A percentile compares a stretch with the other conserved stretches of the same genome.
phyloP scores from a whole-genome alignment of 2,329 filamentous ascomycete genomes.

The Blumeriella jaapii region DNA sequence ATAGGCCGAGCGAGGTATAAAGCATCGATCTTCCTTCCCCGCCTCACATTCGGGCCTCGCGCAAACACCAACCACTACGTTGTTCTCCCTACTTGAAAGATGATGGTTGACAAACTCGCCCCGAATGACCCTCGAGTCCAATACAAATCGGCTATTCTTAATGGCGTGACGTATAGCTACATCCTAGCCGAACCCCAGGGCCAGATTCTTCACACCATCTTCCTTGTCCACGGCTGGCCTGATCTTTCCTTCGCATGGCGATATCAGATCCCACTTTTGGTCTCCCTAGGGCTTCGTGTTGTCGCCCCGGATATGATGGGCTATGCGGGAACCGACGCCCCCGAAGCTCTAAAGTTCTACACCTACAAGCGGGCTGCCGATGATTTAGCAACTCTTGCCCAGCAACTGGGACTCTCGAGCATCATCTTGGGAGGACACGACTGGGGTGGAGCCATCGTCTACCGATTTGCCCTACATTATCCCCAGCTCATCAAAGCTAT shows the following conservation, averaged over 20 bases:
- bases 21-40: no score
- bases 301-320: conserved; percentile 80
- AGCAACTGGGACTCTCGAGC: conserved; percentile 32
- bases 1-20: no score
- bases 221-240: conserved; percentile 56
- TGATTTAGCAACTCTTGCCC: conserved; percentile 64
- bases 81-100: conserved; percentile 32
- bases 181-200: conserved; percentile 40
- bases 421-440: conserved; percentile 88
- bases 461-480: conserved; percentile 62
- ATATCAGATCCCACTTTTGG: conserved; percentile 70
- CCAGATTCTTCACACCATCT: conserved; percentile 36
- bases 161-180: conserved; percentile 61
- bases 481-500: conserved; percentile 62
- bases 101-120: conserved; percentile 50
- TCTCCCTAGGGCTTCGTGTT: conserved; percentile 62
- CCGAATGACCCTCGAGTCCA: conserved; percentile 55
- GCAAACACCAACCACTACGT: not conserved
- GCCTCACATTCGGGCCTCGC: not conserved
- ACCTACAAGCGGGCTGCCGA: conserved; percentile 59
- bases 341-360: conserved; percentile 51
- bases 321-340: conserved; percentile 67
- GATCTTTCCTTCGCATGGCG: conserved; percentile 79
- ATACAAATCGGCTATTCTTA: conserved; percentile 49
- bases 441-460: conserved; percentile 69